Evolutionary conservation across 2,329 filamentous ascomycete species (phyloP).

Genomic region (Stromatinia cepivora): DNA sequence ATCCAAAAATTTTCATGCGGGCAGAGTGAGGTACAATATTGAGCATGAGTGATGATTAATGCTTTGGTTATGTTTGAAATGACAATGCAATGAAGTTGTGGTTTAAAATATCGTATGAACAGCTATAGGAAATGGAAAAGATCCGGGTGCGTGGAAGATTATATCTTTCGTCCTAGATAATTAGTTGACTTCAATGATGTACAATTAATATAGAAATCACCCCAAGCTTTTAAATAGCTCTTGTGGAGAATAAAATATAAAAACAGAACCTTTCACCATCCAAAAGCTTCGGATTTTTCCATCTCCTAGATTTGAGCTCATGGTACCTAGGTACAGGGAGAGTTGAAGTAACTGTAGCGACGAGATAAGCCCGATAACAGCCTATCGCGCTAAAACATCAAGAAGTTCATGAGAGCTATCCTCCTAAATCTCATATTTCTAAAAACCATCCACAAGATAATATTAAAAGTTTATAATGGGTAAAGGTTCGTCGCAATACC

Average conservation of each 20-base stretch:
- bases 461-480: conserved; percentile 32
- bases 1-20: not conserved
- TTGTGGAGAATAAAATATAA: too few relatives aligned
- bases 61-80: not conserved
- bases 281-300: too few relatives aligned
- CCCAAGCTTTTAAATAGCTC: too few relatives aligned
- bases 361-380: conserved; percentile 16
- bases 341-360: not conserved
- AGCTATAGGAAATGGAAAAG: too few relatives aligned
- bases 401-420: conserved; percentile 10
- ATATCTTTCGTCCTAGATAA: too few relatives aligned
- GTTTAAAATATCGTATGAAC: not conserved
- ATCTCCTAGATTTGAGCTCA: too few relatives aligned
- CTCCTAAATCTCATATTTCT: not conserved
- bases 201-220: too few relatives aligned
- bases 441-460: conserved; percentile 5
- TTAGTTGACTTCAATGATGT: too few relatives aligned
- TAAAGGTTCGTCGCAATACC: conserved; percentile 34
- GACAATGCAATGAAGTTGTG: not conserved
- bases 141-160: too few relatives aligned
- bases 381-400: conserved; percentile 6
- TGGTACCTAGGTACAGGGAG: not conserved
- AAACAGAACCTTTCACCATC: too few relatives aligned
- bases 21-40: not conserved
- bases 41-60: not conserved